These are phyloP conservation scores for Heliamphora exappendiculata DNA, from an alignment of 148 eudicot genomes.

Conservation along the genomic window DNA sequence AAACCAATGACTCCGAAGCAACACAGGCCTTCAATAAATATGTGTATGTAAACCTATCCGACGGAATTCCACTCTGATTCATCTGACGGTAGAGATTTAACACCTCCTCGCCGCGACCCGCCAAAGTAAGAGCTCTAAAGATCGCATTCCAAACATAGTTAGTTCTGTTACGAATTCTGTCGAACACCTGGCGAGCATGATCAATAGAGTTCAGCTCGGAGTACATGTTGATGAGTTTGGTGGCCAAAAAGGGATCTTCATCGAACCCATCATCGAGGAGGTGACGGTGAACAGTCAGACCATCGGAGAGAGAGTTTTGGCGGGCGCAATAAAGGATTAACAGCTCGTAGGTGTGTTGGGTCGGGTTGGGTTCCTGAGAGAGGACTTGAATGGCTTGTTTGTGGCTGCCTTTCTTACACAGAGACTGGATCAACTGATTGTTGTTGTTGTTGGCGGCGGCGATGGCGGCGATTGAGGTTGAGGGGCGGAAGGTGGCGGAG, in stretches of 20 bases:
- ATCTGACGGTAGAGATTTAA: conserved; percentile 51
- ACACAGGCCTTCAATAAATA: conserved; percentile 91
- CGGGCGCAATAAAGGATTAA: conserved; percentile 52
- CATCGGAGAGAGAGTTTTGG: conserved; percentile 46
- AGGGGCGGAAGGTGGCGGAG: conserved; percentile 20
- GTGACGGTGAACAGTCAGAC: conserved; percentile 43
- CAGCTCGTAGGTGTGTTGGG: conserved; percentile 78
- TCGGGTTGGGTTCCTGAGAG: conserved; percentile 48
- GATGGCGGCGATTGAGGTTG: conserved; percentile 13
- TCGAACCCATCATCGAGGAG: conserved; percentile 58
- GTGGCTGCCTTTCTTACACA: conserved; percentile 56
- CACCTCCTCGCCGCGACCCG: conserved; percentile 68
- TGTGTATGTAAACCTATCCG: conserved; percentile 89
- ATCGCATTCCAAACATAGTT: conserved; percentile 76
- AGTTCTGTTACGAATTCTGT: conserved; percentile 47
- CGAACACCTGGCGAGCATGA: conserved; percentile 77
- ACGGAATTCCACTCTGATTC: conserved; percentile 41
- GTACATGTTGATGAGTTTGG: conserved; percentile 73
- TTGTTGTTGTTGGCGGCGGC: conserved; percentile 15
- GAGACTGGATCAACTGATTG: conserved; percentile 53
- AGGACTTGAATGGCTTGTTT: conserved; percentile 66
- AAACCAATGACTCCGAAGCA: conserved; percentile 37
- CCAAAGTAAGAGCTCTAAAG: conserved; percentile 59
- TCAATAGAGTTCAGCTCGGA: conserved; percentile 53
- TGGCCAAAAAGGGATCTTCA: conserved; percentile 69